Conservation (phyloP, 352 stramenopile species). For the Globisporangium lucens region DNA sequence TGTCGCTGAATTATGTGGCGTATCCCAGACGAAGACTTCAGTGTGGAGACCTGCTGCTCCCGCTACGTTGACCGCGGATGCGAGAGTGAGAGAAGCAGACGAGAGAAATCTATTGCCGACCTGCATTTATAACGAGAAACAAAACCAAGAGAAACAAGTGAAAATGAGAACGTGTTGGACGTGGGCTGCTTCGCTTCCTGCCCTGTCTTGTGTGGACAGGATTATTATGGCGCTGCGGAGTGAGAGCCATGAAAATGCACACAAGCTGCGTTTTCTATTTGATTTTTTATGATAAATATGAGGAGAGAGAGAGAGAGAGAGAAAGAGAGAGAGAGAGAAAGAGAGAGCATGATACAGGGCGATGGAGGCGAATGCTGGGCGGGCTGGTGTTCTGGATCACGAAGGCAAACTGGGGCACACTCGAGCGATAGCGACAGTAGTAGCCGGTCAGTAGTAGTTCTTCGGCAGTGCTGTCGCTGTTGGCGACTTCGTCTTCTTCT, state of each 20-base stretch:
- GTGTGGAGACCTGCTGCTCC: neutral
- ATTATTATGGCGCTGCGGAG: no score
- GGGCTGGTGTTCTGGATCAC: neutral
- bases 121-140: slow-evolving; percentile 7
- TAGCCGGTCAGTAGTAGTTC: slow-evolving; percentile 18
- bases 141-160: neutral
- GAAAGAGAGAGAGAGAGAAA: neutral
- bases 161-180: neutral
- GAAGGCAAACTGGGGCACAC: neutral
- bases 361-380: neutral
- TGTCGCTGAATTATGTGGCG: neutral
- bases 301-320: neutral
- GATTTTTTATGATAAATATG: slow-evolving; percentile 2
- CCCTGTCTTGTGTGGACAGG: neutral
- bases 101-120: neutral
- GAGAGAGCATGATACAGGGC: neutral
- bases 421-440: neutral
- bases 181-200: neutral
- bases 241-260: no score
- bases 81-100: neutral
- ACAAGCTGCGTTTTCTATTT: slow-evolving; percentile 8
- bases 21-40: neutral
- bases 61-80: neutral
- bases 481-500: slow-evolving; percentile 3
- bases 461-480: slow-evolving; percentile 4